Base-by-base conservation (phyloP, 2,329 filamentous ascomycete species). In the Microascus cirrosus region DNA sequence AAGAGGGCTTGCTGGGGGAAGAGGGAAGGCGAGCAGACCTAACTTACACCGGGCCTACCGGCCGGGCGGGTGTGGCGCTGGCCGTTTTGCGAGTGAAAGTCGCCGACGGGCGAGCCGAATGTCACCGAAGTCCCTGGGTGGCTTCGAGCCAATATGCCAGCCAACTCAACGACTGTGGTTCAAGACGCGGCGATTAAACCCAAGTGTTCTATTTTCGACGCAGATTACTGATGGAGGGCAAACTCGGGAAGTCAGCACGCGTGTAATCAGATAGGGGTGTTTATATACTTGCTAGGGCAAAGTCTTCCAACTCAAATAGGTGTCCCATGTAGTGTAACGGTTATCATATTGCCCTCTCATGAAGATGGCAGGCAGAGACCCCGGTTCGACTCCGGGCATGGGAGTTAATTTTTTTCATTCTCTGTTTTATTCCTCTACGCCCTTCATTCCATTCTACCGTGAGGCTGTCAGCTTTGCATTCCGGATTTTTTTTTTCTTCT, bases 321-420 rank as follows among this genome's bases (percentile, higher is more conserved):
- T n/a, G 5, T 45, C 39, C 39, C 39, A 45, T 45, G n/a, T 45
- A n/a, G 39, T 45, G 39, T 45, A 45, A 45, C n/a, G 39, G 39
- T 45, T 45, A 45, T 45, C 39, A 45, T 45, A 45, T 50, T 56
- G 39, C 55, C 48, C 55, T 56, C 48, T 56, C 55, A 56, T 55
- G 45, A 22, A 55, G 54, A 39, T 24, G 54, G 34, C 45, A 51
- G 48, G 48, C 48, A 51, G 48, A 51, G 48, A 51, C 42, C 42
- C 55, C 42, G 55, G 55, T 56, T 56, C 55, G 55, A 56, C 52
- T 56, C 55, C 55, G 42, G 55, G 55, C 51, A 48, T 28, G 22
- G 48, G 48, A 51, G 24, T 32, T 28, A 4, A 10, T 54, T 13
- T 36, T 36, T 54, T 22, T 36, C n/a, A 18, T 45, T 45, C 2